A percentile compares a stretch with the other conserved stretches of the same genome.
Evolutionary conservation across 1,139 yeast species (phyloP).

Genomic region (Kluyveromyces marxianus): DNA sequence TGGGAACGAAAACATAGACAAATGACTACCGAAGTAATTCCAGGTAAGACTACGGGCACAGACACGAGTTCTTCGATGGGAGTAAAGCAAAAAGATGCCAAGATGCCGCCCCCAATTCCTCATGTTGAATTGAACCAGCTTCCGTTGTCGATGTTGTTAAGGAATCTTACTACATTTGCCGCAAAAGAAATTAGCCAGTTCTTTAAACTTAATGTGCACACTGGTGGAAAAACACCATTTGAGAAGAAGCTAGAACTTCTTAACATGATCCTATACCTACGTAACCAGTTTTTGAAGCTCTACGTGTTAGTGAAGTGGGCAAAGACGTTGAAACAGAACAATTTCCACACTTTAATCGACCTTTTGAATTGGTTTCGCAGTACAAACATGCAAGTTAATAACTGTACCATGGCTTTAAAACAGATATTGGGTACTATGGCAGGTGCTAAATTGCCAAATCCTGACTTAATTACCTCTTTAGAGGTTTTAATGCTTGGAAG

Average conservation of each 20-base stretch:
- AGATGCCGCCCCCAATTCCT: slow-evolving; percentile 23
- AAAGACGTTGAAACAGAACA: slow-evolving; percentile 47
- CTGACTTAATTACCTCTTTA: slow-evolving; percentile 78
- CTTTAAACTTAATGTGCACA: slow-evolving; percentile 27
- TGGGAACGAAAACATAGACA: no score
- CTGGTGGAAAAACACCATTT: slow-evolving; percentile 35
- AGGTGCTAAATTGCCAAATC: slow-evolving; percentile 84
- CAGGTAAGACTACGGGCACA: neutral
- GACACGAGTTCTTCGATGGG: neutral
- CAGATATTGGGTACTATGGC: slow-evolving; percentile 58
- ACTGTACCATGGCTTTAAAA: slow-evolving; percentile 54
- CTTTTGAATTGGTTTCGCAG: slow-evolving; percentile 81
- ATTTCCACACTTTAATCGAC: slow-evolving; percentile 70
- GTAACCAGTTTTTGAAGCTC: slow-evolving; percentile 77
- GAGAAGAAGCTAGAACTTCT: slow-evolving; percentile 61
- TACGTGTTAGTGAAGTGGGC: slow-evolving; percentile 90
- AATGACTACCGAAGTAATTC: slow-evolving; percentile 2
- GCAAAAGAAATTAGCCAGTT: slow-evolving; percentile 30
- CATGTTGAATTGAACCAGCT: slow-evolving; percentile 32
- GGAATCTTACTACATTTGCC: slow-evolving; percentile 29
- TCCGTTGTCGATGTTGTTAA: slow-evolving; percentile 24
- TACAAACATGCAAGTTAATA: slow-evolving; percentile 61
- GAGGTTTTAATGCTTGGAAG: slow-evolving; percentile 75
- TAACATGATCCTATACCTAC: slow-evolving; percentile 55
- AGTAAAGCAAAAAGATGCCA: slow-evolving; percentile 1